phyloP scores from a whole-genome alignment of 306 rosid genomes.

The Biancaea sappan region DNA sequence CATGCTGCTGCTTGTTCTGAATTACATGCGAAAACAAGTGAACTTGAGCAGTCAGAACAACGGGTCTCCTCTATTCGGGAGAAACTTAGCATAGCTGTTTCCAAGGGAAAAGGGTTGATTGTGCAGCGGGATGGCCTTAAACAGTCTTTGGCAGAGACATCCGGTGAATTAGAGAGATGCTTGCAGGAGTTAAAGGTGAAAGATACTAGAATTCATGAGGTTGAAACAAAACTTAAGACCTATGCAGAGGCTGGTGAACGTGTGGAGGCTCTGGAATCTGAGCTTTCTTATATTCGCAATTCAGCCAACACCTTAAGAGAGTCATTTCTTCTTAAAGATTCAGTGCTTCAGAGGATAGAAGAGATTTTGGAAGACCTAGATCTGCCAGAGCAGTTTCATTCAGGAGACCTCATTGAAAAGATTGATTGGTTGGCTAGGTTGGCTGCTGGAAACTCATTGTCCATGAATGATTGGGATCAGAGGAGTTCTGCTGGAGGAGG shows the following conservation, averaged over 20 bases:
- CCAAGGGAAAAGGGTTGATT: constrained; percentile 94
- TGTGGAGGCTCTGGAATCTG: constrained; percentile 93
- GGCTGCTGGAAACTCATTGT: constrained; percentile 58
- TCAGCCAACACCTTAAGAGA: constrained; percentile 94
- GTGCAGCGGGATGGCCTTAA: constrained; percentile 92
- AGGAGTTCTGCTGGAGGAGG: constrained; percentile 70
- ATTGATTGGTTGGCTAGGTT: constrained; percentile 95
- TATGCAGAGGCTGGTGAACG: constrained; percentile 97
- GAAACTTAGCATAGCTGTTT: constrained; percentile 94
- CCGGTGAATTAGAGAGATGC: constrained; percentile 84
- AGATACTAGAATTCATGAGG: constrained; percentile 71
- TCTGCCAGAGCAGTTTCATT: constrained; percentile 97
- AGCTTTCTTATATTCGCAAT: constrained; percentile 97
- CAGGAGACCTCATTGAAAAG: constrained; percentile 86
- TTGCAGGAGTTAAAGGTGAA: constrained; percentile 76
- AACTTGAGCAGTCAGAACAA: constrained; percentile 83
- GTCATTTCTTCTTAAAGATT: constrained; percentile 97
- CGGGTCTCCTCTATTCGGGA: constrained; percentile 81
- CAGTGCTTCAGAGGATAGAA: constrained; percentile 96
- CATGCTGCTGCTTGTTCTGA: constrained; percentile 56
- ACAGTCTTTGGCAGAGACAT: constrained; percentile 77
- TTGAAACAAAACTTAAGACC: constrained; percentile 75
- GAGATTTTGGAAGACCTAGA: constrained; percentile 94
- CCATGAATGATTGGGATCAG: constrained; percentile 75
- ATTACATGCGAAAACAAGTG: constrained; percentile 59